A percentile compares a stretch with the other conserved stretches of the same genome.
These are phyloP conservation scores for Calonectria montana DNA, from an alignment of 2,329 filamentous ascomycete genomes.

Conservation along the genomic window DNA sequence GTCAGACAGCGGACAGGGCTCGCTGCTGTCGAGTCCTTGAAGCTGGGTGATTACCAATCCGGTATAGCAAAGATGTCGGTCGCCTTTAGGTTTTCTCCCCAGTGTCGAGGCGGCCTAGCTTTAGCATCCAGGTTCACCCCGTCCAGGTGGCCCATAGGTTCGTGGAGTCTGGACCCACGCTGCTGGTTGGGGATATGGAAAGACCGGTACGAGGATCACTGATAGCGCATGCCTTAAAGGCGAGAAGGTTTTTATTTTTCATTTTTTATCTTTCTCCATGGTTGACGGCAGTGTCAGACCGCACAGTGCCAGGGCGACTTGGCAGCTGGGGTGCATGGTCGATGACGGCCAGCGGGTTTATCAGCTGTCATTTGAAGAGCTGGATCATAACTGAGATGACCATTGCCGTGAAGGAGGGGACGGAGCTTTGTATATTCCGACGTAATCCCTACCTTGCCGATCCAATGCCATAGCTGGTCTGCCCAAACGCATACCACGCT, in stretches of 20 bases:
- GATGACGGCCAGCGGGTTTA: constrained; percentile 6
- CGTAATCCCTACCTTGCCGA: constrained; percentile 25
- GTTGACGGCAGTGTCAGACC: constrained; percentile 11
- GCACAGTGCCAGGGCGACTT: constrained; percentile 12
- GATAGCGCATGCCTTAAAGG: constrained; percentile 9
- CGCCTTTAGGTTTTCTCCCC: constrained; percentile 21
- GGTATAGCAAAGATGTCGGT: constrained; percentile 26
- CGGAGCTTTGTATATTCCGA: constrained; percentile 9
- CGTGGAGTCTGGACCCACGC: constrained; percentile 28
- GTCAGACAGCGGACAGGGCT: constrained; percentile 22
- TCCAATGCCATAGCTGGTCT: constrained; percentile 18
- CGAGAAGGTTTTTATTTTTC: not conserved
- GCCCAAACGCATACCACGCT: not conserved
- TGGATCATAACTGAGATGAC: constrained; percentile 22
- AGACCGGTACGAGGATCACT: constrained; percentile 10
- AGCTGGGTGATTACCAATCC: constrained; percentile 24
- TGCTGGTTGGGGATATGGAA: constrained; percentile 24
- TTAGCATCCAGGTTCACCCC: constrained; percentile 31
- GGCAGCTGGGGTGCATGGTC: constrained; percentile 19
- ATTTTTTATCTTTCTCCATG: not conserved
- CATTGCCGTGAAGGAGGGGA: constrained; percentile 13
- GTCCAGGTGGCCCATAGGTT: constrained; percentile 23
- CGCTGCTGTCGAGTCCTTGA: constrained; percentile 16
- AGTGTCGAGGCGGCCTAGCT: constrained; percentile 22
- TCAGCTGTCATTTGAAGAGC: constrained; percentile 25